Percentiles rank a stretch among this genome's conserved stretches.
phyloP scores from a whole-genome alignment of 306 rosid genomes.

The Glycine tomentella region DNA sequence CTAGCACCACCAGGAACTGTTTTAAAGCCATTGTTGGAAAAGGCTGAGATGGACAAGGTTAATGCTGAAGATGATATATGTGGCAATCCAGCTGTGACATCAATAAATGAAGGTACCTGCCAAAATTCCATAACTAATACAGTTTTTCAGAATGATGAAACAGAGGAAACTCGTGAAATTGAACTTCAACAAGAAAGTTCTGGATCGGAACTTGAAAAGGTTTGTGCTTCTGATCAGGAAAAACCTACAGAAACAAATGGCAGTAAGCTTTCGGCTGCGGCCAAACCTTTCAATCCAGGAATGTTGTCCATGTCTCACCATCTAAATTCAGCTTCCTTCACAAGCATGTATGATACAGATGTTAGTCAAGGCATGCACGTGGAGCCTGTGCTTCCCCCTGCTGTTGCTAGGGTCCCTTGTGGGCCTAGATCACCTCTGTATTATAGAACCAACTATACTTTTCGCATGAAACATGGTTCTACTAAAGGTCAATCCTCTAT shows the following conservation, averaged over 20 bases:
- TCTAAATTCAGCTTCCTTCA: slow-evolving; percentile 58
- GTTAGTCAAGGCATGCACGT: slow-evolving; percentile 69
- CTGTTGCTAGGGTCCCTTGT: slow-evolving; percentile 81
- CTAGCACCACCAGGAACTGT: slow-evolving; percentile 93
- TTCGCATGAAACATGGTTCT: slow-evolving; percentile 73
- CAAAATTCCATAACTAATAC: slow-evolving; percentile 50
- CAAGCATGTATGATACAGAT: slow-evolving; percentile 69
- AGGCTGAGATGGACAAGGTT: slow-evolving; percentile 54
- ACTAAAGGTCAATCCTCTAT: slow-evolving; percentile 51
- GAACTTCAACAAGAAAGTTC: slow-evolving; percentile 53
- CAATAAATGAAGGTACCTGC: slow-evolving; percentile 55
- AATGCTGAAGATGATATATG: slow-evolving; percentile 55
- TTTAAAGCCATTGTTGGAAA: slow-evolving; percentile 66
- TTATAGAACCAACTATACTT: slow-evolving; percentile 72
- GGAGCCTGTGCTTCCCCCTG: slow-evolving; percentile 76
- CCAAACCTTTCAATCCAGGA: slow-evolving; percentile 91
- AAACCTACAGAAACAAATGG: slow-evolving; percentile 69
- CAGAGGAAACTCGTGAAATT: slow-evolving; percentile 46
- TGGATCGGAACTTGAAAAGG: slow-evolving; percentile 60
- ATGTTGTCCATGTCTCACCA: slow-evolving; percentile 52
- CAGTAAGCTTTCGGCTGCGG: slow-evolving; percentile 95
- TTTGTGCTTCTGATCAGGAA: slow-evolving; percentile 52
- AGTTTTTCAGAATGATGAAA: slow-evolving; percentile 50
- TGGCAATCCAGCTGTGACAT: slow-evolving; percentile 41
- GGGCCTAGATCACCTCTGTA: slow-evolving; percentile 90